A percentile compares a stretch with the other conserved stretches of the same genome.
Evolutionary conservation across 1,284 basidiomycete species (phyloP).

Genomic region (Agaricales sp.): DNA sequence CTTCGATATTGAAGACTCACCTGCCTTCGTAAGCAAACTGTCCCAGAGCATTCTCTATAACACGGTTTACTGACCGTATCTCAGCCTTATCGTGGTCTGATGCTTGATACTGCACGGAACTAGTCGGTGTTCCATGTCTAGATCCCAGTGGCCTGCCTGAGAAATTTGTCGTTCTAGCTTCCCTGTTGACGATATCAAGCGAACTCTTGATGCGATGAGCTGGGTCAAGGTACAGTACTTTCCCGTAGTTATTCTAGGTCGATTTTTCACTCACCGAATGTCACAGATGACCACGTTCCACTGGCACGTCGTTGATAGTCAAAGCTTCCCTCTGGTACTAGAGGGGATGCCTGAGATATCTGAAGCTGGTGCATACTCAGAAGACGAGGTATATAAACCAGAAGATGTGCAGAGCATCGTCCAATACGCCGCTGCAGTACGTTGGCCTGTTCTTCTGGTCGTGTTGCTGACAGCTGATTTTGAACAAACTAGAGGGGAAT

Average conservation of each 20-base stretch:
- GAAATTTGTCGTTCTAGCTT: no score
- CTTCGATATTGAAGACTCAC: slow-evolving; percentile 31
- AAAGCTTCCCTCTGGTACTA: neutral
- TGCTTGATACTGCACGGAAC: slow-evolving; percentile 72
- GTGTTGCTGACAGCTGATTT: no score
- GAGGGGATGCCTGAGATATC: neutral
- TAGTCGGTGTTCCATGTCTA: slow-evolving; percentile 38
- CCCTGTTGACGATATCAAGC: neutral
- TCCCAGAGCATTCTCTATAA: no score
- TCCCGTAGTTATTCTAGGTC: no score
- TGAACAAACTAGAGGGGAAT: slow-evolving; percentile 67
- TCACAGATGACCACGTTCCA: neutral
- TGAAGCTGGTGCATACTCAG: slow-evolving; percentile 46
- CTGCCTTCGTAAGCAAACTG: slow-evolving; percentile 29
- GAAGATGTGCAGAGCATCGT: slow-evolving; percentile 56
- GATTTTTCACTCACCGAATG: neutral
- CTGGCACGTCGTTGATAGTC: neutral
- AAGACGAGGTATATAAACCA: slow-evolving; percentile 44
- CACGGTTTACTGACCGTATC: neutral
- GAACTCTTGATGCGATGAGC: neutral
- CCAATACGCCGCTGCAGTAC: slow-evolving; percentile 60
- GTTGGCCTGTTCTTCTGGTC: no score
- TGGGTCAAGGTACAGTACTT: neutral
- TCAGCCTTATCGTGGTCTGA: slow-evolving; percentile 43
- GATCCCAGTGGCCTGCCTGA: no score